These are phyloP conservation scores for Colletotrichum godetiae DNA, from an alignment of 2,329 filamentous ascomycete genomes.

Conservation along the genomic window DNA sequence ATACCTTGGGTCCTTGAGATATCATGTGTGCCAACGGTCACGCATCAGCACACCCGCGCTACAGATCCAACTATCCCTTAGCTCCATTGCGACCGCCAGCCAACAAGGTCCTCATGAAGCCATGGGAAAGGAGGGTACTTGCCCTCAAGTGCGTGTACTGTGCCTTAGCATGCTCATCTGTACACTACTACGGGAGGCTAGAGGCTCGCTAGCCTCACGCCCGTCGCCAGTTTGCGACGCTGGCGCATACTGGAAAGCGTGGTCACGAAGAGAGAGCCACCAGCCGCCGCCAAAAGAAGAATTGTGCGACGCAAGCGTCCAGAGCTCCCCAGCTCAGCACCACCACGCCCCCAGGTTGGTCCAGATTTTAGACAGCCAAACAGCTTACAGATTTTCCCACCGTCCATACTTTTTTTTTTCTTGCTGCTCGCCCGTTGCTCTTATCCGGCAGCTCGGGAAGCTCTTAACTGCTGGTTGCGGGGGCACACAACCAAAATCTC, in stretches of 20 bases:
- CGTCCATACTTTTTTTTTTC: neutral
- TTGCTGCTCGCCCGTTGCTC: conserved; percentile 3
- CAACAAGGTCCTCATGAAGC: conserved; percentile 12
- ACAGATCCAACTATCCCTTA: neutral
- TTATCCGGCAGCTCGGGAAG: conserved; percentile 14
- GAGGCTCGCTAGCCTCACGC: conserved; percentile 11
- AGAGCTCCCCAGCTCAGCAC: neutral
- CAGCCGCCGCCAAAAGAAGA: neutral
- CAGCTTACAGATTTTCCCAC: neutral
- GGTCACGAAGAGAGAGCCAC: neutral
- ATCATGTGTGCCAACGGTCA: neutral
- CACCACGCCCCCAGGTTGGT: conserved; percentile 22
- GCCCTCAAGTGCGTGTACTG: conserved; percentile 29
- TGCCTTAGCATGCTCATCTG: conserved; percentile 5
- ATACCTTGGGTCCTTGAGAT: neutral
- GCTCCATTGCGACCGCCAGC: conserved; percentile 27
- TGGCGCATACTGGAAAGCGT: neutral
- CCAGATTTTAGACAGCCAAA: neutral
- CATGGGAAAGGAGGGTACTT: conserved; percentile 10
- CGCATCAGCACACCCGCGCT: neutral
- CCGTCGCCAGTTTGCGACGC: conserved; percentile 9
- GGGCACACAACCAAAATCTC: neutral
- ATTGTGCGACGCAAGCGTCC: conserved; percentile 20
- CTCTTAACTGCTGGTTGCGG: conserved; percentile 14
- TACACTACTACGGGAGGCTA: neutral